Percentiles rank a stretch among this genome's conserved stretches.
phyloP scores from a whole-genome alignment of 176 grass and related monocot genomes.

The Oropetium thomaeum region DNA sequence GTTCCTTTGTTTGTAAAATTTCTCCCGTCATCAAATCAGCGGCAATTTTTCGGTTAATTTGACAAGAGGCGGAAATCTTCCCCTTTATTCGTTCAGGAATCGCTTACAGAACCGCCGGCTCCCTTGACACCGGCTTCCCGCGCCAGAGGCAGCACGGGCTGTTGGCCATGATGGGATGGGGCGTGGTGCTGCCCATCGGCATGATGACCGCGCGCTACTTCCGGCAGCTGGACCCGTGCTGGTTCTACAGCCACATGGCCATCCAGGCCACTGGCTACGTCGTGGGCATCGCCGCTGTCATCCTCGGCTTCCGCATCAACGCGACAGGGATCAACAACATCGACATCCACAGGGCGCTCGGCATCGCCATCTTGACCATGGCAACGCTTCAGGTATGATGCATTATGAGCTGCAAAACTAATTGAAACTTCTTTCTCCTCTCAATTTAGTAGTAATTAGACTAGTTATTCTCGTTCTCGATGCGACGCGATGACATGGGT shows the following conservation, averaged over 20 bases:
- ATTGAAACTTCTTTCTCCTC: not conserved
- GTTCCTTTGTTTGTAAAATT: no score
- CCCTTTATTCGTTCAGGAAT: slow-evolving; percentile 20
- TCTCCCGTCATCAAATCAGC: no score
- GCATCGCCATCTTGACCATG: slow-evolving; percentile 56
- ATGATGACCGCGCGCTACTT: slow-evolving; percentile 70
- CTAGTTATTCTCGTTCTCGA: not conserved
- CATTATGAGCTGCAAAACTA: not conserved
- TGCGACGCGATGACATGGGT: not conserved
- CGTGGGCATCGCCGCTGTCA: slow-evolving; percentile 45
- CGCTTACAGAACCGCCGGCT: not conserved
- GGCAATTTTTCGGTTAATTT: no score
- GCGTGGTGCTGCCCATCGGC: slow-evolving; percentile 72
- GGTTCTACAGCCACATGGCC: slow-evolving; percentile 76
- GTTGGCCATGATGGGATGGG: slow-evolving; percentile 70
- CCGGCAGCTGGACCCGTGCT: slow-evolving; percentile 58
- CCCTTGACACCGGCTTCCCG: not conserved
- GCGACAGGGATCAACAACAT: slow-evolving; percentile 45
- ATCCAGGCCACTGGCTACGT: slow-evolving; percentile 51
- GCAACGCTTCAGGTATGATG: slow-evolving; percentile 73
- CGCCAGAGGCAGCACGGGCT: slow-evolving; percentile 51
- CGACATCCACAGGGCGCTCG: slow-evolving; percentile 61
- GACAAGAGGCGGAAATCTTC: no score
- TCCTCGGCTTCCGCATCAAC: slow-evolving; percentile 64
- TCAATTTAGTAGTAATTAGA: not conserved